A percentile compares a stretch with the other conserved stretches of the same genome.
Conservation (phyloP, 148 eudicot genomes). For the Fagopyrum tataricum region DNA sequence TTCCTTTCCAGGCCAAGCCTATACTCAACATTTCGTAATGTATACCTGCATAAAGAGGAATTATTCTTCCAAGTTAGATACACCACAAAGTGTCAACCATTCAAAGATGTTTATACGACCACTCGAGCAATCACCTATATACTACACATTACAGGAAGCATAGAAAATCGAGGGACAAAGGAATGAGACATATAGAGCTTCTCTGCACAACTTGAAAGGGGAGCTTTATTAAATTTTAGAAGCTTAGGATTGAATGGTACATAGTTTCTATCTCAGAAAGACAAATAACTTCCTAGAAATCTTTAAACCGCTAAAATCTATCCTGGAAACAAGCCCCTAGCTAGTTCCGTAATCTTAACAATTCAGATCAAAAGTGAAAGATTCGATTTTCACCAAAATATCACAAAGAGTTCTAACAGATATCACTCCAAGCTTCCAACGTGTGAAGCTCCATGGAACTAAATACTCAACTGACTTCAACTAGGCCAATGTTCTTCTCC, state of each 20-base stretch:
- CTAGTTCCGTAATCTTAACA: background rate
- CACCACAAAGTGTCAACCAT: background rate
- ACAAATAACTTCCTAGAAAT: too few species aligned
- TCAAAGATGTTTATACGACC: background rate
- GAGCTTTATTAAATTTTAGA: too few species aligned
- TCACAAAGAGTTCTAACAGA: background rate
- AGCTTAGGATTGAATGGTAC: too few species aligned
- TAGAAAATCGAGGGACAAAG: background rate
- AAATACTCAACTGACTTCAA: background rate
- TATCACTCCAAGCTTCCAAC: too few species aligned
- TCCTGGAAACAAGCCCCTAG: too few species aligned
- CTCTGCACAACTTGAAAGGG: too few species aligned
- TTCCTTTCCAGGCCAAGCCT: slow-evolving; percentile 89
- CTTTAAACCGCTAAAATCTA: too few species aligned
- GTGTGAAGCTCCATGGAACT: too few species aligned
- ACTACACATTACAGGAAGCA: background rate
- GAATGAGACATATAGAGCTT: background rate
- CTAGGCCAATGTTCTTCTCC: slow-evolving; percentile 2
- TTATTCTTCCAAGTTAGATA: background rate
- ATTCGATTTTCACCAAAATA: background rate
- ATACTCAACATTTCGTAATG: slow-evolving; percentile 85
- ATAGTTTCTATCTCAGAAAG: too few species aligned
- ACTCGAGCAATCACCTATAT: background rate
- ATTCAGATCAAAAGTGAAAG: background rate
- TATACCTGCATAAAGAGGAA: slow-evolving; percentile 53